Conservation (phyloP, 805 yeast genomes). For the Saccharomycopsis selenospora region DNA sequence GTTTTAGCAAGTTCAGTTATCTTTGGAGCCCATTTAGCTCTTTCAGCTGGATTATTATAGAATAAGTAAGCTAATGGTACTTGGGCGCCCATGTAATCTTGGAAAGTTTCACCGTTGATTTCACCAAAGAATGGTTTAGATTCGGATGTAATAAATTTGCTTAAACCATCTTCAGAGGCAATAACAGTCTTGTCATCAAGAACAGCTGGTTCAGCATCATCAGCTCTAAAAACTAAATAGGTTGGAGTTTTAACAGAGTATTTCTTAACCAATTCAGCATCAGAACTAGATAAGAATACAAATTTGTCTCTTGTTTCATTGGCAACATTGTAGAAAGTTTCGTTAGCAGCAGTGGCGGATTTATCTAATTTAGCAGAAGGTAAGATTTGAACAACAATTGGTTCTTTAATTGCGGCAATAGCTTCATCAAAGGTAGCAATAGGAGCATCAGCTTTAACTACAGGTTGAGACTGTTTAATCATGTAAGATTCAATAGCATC, state of each 20-base stretch:
- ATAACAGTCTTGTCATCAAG: constrained; percentile 23
- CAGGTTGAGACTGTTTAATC: constrained; percentile 76
- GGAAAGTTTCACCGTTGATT: constrained; percentile 72
- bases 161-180: constrained; percentile 33
- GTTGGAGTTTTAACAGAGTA: constrained; percentile 38
- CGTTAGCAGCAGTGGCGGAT: constrained; percentile 26
- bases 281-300: constrained; percentile 28
- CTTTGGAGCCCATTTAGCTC: constrained; percentile 43
- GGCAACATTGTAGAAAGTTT: constrained; percentile 33
- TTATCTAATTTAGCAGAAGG: constrained; percentile 29
- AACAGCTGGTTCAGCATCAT: constrained; percentile 27
- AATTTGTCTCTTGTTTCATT: constrained; percentile 37
- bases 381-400: constrained; percentile 50
- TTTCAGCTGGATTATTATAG: constrained; percentile 63
- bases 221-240: constrained; percentile 38
- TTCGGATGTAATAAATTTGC: constrained; percentile 50
- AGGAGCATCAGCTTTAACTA: constrained; percentile 47
- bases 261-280: constrained; percentile 33
- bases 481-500: constrained; percentile 71
- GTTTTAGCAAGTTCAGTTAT: constrained; percentile 62
- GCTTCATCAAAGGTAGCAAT: constrained; percentile 44
- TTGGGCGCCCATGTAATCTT: constrained; percentile 60
- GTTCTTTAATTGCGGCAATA: constrained; percentile 34
- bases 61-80: constrained; percentile 86
- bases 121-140: constrained; percentile 82